These are phyloP conservation scores for Citrus cavaleriei DNA, from an alignment of 345 rosid species.

Conservation along the genomic window DNA sequence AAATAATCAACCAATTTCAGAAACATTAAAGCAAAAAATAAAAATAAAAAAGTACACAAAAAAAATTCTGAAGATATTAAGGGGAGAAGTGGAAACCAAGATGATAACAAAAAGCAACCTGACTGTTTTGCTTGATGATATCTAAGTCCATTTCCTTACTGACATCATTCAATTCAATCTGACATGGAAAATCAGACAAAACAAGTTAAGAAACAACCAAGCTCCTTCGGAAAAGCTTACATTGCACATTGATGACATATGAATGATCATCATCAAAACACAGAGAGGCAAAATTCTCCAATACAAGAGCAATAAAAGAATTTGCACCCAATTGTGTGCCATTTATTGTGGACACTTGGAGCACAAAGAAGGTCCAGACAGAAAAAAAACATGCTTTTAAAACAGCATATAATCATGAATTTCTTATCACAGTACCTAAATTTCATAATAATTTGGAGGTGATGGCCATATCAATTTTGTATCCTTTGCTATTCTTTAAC, in stretches of 20 bases:
- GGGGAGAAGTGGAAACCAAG: slow-evolving; percentile 1
- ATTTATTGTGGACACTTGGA: not conserved
- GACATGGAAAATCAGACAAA: slow-evolving; percentile 18
- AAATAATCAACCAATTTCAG: slow-evolving; percentile 18
- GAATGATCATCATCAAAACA: not conserved
- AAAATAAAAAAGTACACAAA: not conserved
- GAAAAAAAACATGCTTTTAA: not conserved
- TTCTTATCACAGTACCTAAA: not conserved
- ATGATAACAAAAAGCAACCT: slow-evolving; percentile 45
- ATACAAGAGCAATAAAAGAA: not conserved
- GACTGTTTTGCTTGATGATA: slow-evolving; percentile 92
- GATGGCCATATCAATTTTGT: not conserved
- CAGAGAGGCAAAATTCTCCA: not conserved
- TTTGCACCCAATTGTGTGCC: not conserved
- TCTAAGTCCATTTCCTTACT: slow-evolving; percentile 99
- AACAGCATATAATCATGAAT: not conserved
- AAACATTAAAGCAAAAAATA: not conserved
- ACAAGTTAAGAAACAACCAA: not conserved
- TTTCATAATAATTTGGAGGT: not conserved
- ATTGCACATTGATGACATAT: not conserved
- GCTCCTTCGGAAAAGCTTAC: not conserved
- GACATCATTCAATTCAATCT: slow-evolving; percentile 98
- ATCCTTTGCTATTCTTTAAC: not conserved
- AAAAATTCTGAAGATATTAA: not conserved
- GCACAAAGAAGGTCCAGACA: not conserved